Evolutionary conservation across 208 protist species (phyloP), one percentile per base, ranked within the genome.

Genomic region (Trypanosoma theileri): DNA sequence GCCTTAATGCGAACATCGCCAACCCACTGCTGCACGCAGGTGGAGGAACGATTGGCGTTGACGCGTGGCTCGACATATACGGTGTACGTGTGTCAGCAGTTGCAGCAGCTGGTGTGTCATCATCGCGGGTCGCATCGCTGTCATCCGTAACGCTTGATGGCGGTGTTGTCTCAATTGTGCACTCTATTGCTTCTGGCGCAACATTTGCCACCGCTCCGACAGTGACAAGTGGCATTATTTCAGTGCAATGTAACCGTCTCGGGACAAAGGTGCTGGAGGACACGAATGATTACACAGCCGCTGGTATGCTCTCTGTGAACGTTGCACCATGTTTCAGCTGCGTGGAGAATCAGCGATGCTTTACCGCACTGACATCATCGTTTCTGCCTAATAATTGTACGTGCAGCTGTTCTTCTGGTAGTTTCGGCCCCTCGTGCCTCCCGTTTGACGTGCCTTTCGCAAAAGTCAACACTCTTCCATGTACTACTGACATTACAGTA

Each of bases 201-300:
- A 58, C 61, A 35, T 50, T 66, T 31, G 61, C 28, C 8, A 24
- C 48, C 35, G 26, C 12, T 10, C 61, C 61, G 16, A 51, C 24
- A 51, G 11, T 58, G 6, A n/a, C 0, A 40, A 28, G 51, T 45
- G 35, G 61, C 48, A 31, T 48, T 31, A 50, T 66, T 17, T 58
- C 46, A 17, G 61, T 66, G 50, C 61, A 66, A 26, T 66, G 61
- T 51, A 66, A 66, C 31, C 61, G 61, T 45, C 48, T n/a, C 28
- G 35, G 45, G 2, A 50, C 17, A 19, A 66, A 58, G 35, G 0
- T 66, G 4, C 50, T 66, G 1, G 0, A n/a, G 28, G 56, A n/a
- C n/a, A 19, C 2, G 11, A n/a, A 10, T 26, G 61, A 66, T 21
- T 66, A 66, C 31, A 3, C 0, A 3, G 16, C 1, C 4, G 17